Conservation (phyloP, 306 rosid species). For the Aeschynomene evenia region DNA sequence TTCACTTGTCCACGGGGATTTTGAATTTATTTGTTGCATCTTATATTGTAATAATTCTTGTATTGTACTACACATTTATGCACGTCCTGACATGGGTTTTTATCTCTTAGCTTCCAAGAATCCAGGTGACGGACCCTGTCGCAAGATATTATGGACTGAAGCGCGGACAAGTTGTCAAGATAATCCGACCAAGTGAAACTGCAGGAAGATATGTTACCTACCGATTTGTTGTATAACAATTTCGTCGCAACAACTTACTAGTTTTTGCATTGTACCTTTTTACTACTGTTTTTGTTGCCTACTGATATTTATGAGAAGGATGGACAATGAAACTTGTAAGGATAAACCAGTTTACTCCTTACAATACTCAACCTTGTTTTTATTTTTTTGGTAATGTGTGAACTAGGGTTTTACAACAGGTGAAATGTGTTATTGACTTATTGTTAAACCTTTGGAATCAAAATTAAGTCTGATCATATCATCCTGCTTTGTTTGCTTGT, state of each 20-base stretch:
- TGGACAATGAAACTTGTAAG: neutral
- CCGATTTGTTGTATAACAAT: constrained; percentile 59
- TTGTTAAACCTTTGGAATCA: too few relatives aligned
- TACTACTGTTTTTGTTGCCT: neutral
- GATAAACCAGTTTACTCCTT: too few relatives aligned
- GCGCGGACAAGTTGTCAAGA: constrained; percentile 96
- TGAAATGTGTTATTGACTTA: too few relatives aligned
- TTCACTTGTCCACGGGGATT: neutral
- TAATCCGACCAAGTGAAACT: constrained; percentile 78
- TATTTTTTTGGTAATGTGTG: too few relatives aligned
- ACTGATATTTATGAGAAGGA: neutral
- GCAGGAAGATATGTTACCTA: constrained; percentile 87
- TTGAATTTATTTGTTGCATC: neutral
- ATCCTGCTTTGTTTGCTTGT: too few relatives aligned
- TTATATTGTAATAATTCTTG: neutral
- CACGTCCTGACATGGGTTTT: neutral
- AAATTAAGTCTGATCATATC: too few relatives aligned
- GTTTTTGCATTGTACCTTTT: neutral
- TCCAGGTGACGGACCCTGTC: constrained; percentile 80
- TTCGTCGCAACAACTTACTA: neutral
- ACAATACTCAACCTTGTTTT: too few relatives aligned
- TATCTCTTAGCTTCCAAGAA: constrained; percentile 68
- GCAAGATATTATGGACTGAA: constrained; percentile 83
- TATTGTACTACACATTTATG: neutral
- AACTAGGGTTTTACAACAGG: too few relatives aligned